Base-by-base conservation (phyloP, 2,329 filamentous ascomycete genomes). In the Aureobasidium sp. region DNA sequence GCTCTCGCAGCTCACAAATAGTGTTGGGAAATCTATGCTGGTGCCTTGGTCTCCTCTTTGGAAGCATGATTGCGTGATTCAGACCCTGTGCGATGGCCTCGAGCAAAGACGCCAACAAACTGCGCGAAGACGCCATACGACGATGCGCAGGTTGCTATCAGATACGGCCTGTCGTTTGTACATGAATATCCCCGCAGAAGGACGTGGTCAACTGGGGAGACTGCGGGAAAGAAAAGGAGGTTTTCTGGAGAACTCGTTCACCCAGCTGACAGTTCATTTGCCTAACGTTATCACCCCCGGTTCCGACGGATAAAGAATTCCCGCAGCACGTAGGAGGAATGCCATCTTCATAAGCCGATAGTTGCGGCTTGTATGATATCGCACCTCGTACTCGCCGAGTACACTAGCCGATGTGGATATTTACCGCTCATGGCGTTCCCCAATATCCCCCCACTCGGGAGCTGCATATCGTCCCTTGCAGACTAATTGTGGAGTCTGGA, bases 11-110 rank as follows among this genome's bases (percentile, higher is more conserved):
- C 29, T 57, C 53, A 34, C 31, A 42, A 17, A 42, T 29, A 57
- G n/a, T 57, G 55, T 48, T 58, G 55, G 55, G 55, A 37, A 20
- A n/a, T 25, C 22, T 29, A 27, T 45, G 55, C 55, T 37, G 55
- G 11, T 48, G 55, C 55, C 55, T 58, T 57, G 27, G 27, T 17
- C 9, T 20, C 22, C 12, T 22, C 31, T 31, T 39, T n/a, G 12
- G 20, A 31, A 58, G 9, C 31, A 47, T 29, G 31, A 48, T 58
- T 58, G 55, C 55, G 55, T 58, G 55, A 34, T 58, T 15, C 29
- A 29, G 27, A 27, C n/a, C 12, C 14, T 34, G 2, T 25, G 14
- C 7, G 37, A n/a, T 45, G 25, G 27, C n/a, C 22, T 57, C 53
- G 12, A 45, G 27, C 27, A 22, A 45, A 45, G 12, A 11, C 27